Evolutionary conservation across 345 rosid species (phyloP).

Genomic region (Citrus mangshanensis): DNA sequence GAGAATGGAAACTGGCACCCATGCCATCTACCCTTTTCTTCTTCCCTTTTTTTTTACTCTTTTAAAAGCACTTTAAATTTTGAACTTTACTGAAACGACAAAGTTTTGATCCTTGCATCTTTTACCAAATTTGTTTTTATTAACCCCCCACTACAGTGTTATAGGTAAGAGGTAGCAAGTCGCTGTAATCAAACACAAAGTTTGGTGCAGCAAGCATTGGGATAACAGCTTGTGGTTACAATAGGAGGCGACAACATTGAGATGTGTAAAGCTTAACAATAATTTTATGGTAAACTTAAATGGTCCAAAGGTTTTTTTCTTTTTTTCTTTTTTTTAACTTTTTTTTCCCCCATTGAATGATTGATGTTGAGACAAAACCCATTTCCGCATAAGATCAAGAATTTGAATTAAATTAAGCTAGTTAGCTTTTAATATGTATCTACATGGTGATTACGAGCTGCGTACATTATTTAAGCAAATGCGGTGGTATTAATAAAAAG

Average conservation of each 20-base stretch:
- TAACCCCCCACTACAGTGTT: no score
- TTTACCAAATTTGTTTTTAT: not conserved
- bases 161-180: slow-evolving; percentile 17
- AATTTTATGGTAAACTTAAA: not conserved
- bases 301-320: not conserved
- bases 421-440: not conserved
- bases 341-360: not conserved
- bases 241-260: slow-evolving; percentile 50
- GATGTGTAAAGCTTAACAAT: slow-evolving; percentile 29
- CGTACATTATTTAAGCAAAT: not conserved
- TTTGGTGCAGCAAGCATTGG: slow-evolving; percentile 38
- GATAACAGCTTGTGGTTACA: slow-evolving; percentile 29
- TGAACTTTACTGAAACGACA: slow-evolving; percentile 31
- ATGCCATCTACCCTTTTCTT: no score
- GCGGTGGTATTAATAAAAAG: slow-evolving; percentile 5
- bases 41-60: not conserved
- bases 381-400: not conserved
- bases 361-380: not conserved
- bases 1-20: slow-evolving; percentile 48
- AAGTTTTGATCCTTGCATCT: not conserved
- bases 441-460: not conserved
- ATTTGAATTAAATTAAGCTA: not conserved
- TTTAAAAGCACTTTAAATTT: slow-evolving; percentile 42
- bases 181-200: slow-evolving; percentile 17
- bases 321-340: not conserved